Base-by-base conservation (phyloP, 2,329 filamentous ascomycete genomes). In the Colletotrichum somersetense region DNA sequence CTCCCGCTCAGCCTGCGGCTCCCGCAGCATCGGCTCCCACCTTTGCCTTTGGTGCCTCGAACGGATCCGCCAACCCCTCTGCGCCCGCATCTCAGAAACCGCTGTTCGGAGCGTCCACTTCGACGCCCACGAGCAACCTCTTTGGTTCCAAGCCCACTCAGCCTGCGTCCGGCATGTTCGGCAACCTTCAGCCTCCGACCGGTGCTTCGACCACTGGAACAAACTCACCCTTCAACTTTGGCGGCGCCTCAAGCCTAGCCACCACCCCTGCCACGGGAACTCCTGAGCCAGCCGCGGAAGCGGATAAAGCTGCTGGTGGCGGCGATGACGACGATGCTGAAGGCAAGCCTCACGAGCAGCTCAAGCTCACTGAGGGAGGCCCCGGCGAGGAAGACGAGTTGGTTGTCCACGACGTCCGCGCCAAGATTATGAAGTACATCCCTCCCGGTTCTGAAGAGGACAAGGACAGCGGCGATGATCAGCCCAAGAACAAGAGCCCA, bases 311-410 rank as follows among this genome's bases (percentile, higher is more conserved):
- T 58, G 69, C 70, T 59, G 61, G 73, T 40, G 67, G 61, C 20
- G 71, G 57, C 46, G 66, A 73, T 26, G 62, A 58, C 18, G 79
- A 80, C 35, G 86, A 89, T 74, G 89, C 89, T 75, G 87, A 88
- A 67, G 86, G 85, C 72, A 89, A 89, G 77, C 86, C 88, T 78
- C 87, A 93, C 72, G 88, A 91, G 79, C 91, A 93, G 80, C 88
- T 93, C 75, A 91, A 92, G 78, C 86, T 96, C 76, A 91, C 91
- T 64, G 86, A 88, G 74, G 88, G 87, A 67, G 89, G 89, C 20
- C 88, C 90, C 52, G 91, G 91, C 33, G 92, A 95, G 79, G 91
- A 93, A 78, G 88, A 93, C 69, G 93, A 96, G 79, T 87, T 89
- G 42, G 84, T 91, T 48, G 79, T 95, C 26, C 88, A 92, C 79